Evolutionary conservation across 2,329 filamentous ascomycete genomes (phyloP).

Genomic region (Aspergillus sp.): DNA sequence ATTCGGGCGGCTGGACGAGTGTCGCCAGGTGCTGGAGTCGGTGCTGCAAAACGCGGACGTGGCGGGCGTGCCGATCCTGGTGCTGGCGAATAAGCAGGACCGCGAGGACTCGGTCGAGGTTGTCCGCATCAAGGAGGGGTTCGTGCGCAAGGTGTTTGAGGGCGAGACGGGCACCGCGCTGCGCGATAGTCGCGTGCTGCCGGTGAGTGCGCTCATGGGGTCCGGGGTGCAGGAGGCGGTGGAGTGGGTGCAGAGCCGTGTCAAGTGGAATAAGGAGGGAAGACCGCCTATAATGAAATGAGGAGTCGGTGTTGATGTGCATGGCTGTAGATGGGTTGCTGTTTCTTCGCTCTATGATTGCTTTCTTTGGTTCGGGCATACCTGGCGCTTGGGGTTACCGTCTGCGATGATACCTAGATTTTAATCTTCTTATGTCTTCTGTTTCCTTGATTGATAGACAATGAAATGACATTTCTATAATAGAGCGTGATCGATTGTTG

Average conservation of each 20-base stretch:
- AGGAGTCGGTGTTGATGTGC: constrained; percentile 28
- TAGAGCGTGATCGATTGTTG: too few species aligned
- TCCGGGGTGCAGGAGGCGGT: constrained; percentile 90
- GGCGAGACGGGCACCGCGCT: constrained; percentile 84
- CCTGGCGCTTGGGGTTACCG: constrained; percentile 2
- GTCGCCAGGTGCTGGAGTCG: constrained; percentile 81
- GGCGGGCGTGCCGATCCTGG: constrained; percentile 84
- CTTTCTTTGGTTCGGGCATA: neutral
- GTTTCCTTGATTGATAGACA: neutral
- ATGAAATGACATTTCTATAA: neutral
- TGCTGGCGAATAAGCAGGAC: constrained; percentile 97
- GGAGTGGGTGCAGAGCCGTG: constrained; percentile 90
- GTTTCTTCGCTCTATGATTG: neutral
- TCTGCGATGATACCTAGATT: constrained; percentile 11
- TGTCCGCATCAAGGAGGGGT: constrained; percentile 92
- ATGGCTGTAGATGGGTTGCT: neutral
- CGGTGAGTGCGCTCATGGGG: constrained; percentile 79
- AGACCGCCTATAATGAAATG: constrained; percentile 90
- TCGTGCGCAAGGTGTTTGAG: constrained; percentile 94
- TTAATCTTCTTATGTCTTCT: neutral
- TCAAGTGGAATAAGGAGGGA: constrained; percentile 95
- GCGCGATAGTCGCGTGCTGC: constrained; percentile 85
- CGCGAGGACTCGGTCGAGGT: constrained; percentile 97
- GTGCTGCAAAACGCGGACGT: constrained; percentile 85
- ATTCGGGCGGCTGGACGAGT: constrained; percentile 73